Conservation (phyloP, 2,329 filamentous ascomycete species). For the Elsinoe batatas region DNA sequence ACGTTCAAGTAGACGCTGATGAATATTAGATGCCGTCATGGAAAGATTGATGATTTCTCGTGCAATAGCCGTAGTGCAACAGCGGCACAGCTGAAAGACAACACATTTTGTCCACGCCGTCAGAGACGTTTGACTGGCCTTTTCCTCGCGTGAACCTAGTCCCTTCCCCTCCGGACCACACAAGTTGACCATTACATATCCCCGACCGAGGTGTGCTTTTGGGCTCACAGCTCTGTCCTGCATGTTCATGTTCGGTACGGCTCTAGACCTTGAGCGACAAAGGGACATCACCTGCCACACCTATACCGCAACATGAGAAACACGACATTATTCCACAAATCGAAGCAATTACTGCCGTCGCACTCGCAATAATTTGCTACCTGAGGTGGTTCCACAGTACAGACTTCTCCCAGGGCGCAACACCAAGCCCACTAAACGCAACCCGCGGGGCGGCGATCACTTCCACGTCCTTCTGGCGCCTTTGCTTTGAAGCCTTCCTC, state of each 20-base stretch:
- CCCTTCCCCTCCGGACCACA: background rate
- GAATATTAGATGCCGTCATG: background rate
- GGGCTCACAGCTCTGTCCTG: background rate
- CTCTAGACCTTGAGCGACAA: background rate
- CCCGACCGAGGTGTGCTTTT: background rate
- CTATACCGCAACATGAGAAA: background rate
- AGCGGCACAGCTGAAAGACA: background rate
- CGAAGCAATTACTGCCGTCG: background rate
- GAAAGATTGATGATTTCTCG: too few relatives aligned
- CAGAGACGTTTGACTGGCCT: background rate
- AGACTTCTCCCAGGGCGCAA: background rate
- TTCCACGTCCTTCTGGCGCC: background rate
- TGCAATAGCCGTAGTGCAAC: background rate
- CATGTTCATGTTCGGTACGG: background rate
- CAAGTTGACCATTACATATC: background rate
- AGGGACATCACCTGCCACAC: background rate
- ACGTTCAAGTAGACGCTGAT: background rate
- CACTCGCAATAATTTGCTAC: background rate
- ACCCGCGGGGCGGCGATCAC: slow-evolving; percentile 7
- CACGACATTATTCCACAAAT: background rate
- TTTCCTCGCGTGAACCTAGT: background rate
- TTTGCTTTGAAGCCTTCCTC: background rate
- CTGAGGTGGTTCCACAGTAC: background rate
- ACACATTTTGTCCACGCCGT: background rate
- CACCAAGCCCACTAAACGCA: background rate